Evolutionary conservation across 805 yeast genomes (phyloP).

Genomic region (Grigorovia jiainica): DNA sequence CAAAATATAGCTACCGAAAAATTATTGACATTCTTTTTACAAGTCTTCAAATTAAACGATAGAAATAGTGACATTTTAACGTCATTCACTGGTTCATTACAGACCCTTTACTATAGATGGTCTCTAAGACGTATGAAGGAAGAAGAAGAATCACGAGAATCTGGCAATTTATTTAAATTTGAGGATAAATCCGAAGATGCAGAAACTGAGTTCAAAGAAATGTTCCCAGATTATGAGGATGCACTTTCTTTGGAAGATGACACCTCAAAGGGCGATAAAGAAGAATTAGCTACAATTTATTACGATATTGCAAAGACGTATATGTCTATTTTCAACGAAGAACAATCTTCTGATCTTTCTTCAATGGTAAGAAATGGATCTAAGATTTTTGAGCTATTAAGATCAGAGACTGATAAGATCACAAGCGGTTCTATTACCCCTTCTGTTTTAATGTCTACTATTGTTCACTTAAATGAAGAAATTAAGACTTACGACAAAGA

Average conservation of each 20-base stretch:
- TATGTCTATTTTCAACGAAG: constrained; percentile 32
- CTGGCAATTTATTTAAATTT: constrained; percentile 55
- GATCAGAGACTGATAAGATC: constrained; percentile 15
- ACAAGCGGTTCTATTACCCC: constrained; percentile 18
- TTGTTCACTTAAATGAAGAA: constrained; percentile 29
- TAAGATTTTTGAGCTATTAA: constrained; percentile 23
- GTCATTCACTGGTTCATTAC: constrained; percentile 39
- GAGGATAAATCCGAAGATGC: constrained; percentile 53
- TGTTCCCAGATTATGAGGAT: constrained; percentile 86
- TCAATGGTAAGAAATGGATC: constrained; percentile 36
- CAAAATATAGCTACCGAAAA: constrained; percentile 43
- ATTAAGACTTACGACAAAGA: constrained; percentile 23
- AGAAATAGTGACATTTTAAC: constrained; percentile 12
- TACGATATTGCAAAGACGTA: constrained; percentile 42
- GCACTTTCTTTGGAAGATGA: constrained; percentile 17
- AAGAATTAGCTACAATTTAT: constrained; percentile 38
- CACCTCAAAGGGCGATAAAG: constrained; percentile 4
- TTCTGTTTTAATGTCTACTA: constrained; percentile 29
- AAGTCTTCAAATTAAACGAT: constrained; percentile 32
- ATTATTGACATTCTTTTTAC: constrained; percentile 40
- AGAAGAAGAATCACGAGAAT: constrained; percentile 41
- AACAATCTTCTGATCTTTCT: constrained; percentile 11
- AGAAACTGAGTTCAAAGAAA: constrained; percentile 67
- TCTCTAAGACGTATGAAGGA: constrained; percentile 56
- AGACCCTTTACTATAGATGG: constrained; percentile 72